Evolutionary conservation across 192 early-diverging fungal species (phyloP).

Genomic region (Backusella liffmaniae): DNA sequence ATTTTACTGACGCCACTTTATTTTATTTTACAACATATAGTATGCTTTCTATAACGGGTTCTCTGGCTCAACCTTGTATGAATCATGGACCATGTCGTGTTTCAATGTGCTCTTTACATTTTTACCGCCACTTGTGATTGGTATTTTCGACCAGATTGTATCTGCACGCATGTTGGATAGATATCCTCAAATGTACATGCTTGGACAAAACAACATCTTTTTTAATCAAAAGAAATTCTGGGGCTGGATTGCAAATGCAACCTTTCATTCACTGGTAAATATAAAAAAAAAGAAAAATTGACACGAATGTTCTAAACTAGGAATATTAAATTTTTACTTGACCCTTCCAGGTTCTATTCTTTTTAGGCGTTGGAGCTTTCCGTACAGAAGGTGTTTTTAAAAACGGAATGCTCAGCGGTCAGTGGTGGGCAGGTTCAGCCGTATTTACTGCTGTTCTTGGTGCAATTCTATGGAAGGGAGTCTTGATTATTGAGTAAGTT

Average conservation of each 20-base stretch:
- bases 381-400: slow-evolving; percentile 63
- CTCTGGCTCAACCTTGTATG: slow-evolving; percentile 95
- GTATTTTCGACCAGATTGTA: slow-evolving; percentile 95
- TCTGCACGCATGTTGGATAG: slow-evolving; percentile 90
- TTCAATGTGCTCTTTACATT: slow-evolving; percentile 96
- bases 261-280: slow-evolving; percentile 83
- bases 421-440: slow-evolving; percentile 88
- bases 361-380: slow-evolving; percentile 65
- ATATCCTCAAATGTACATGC: slow-evolving; percentile 97
- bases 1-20: neutral
- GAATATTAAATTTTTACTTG: slow-evolving; percentile 4
- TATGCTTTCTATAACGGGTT: slow-evolving; percentile 91
- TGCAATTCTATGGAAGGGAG: slow-evolving; percentile 91
- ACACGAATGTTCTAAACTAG: neutral
- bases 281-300: neutral
- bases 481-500: slow-evolving; percentile 79
- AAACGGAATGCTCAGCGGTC: slow-evolving; percentile 74
- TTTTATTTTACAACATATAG: slow-evolving; percentile 7
- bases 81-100: slow-evolving; percentile 94
- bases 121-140: slow-evolving; percentile 91
- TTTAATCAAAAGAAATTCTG: slow-evolving; percentile 90
- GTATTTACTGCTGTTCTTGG: slow-evolving; percentile 87
- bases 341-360: slow-evolving; percentile 60
- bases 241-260: slow-evolving; percentile 90
- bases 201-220: slow-evolving; percentile 67